Base-by-base conservation (phyloP, 352 stramenopile genomes). In the Globisporangium nodosum region DNA sequence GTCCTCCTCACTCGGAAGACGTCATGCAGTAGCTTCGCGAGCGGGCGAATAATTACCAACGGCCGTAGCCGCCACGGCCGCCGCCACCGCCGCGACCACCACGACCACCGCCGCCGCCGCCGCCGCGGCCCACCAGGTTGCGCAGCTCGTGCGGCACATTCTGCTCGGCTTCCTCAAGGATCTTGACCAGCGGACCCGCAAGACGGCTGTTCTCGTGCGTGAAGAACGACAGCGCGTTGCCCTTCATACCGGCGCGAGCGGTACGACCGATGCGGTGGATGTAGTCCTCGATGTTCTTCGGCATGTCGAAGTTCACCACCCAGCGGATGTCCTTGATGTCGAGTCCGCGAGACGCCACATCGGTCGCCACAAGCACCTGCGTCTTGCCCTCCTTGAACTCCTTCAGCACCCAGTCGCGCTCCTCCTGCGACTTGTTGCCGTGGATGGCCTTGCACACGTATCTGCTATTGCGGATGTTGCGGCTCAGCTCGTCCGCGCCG, bases 281-380 rank as follows among this genome's bases (percentile, higher is more conserved):
- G 75, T 99, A 99, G 69, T 97, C 94, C 65, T 99, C 97, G 52
- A 99, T 97, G 71, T 98, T 98, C 64, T 97, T 97, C 46, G 97
- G 96, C 73, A 99, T 98, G 73, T 99, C 96, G 68, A 99, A 99
- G 79, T 99, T 99, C 52, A 99, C 96, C 16, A 99, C 97, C 71
- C 98, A 98, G 53, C 87, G 82, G 65, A 99, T 99, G 65, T 99
- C 96, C 81, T 99, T 98, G 58, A 99, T 98, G 75, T 99, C 97
- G 27, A 99, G 74, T 71, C 98, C 98, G 66, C 98, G 89, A 31
- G 97, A 98, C n/a, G 98, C 98, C 16, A 99, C 97, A 78, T 99
- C 97, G 0, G 98, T 99, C 8, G 98, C 98, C 15, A 99, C 92
- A 40, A 99, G 71, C 58, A 99, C 89, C 50, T 96, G 90, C 35